Base-by-base conservation (phyloP, 2,329 filamentous ascomycete genomes). In the Colletotrichum tropicale region DNA sequence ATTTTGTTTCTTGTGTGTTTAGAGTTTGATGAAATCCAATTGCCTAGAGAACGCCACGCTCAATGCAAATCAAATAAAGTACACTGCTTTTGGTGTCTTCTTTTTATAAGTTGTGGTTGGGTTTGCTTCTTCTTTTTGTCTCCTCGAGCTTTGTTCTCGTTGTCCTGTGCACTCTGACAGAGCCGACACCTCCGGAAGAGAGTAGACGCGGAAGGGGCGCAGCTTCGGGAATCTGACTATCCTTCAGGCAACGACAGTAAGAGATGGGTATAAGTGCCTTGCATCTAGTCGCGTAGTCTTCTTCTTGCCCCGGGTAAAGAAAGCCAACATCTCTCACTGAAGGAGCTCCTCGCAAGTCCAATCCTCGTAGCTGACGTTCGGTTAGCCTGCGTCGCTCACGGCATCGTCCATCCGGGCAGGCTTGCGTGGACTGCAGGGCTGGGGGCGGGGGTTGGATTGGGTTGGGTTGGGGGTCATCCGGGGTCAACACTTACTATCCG, bases 261-360 rank as follows among this genome's bases (percentile, higher is more conserved):
- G 75, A 76, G 75, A 75, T 71, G 72, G 68, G 73, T 68, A 76
- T 76, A 73, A 60, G 64, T 69, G 73, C 69, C 73, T 76, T 73
- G 68, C 65, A 70, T 72, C 75, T 69, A 72, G 75, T 77, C 75
- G 68, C 69, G 34, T 66, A 24, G 38, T n/a, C 38, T 48, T 76
- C 62, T 62, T 32, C 60, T 65, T 56, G 64, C 60, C 60, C 48
- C 65, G 36, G 43, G 55, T 56, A 34, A 15, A 43, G 34, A 62
- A 71, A 71, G 68, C 55, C 68, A 71, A 32, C 18, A 52, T 74
- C 32, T 61, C 60, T 70, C 66, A 92, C 84, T 92, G 90, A 71
- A 98, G 90, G 78, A 98, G 89, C 86, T 99, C 97, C 87, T 98
- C 97, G 87, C 96, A 98, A 43, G 96, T 98, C 97, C 97, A 99